Conservation (phyloP, 2,329 filamentous ascomycete species). For the Ascochyta pisi region DNA sequence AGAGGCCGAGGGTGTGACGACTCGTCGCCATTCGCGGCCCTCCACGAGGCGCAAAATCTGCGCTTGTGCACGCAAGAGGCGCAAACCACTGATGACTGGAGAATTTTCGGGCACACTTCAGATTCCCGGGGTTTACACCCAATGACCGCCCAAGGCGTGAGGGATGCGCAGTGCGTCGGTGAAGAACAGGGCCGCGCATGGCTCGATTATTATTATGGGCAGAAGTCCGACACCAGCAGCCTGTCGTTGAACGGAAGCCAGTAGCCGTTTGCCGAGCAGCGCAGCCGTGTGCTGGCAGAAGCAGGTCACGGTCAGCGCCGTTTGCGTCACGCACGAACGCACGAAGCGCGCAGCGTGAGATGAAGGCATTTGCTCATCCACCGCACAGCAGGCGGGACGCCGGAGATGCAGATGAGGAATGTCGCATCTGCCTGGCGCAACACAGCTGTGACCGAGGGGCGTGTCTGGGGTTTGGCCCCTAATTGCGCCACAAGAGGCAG, state of each 20-base stretch:
- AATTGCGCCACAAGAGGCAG: slow-evolving; percentile 23
- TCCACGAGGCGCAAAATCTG: slow-evolving; percentile 16
- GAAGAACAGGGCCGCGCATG: slow-evolving; percentile 18
- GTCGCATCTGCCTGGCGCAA: slow-evolving; percentile 30
- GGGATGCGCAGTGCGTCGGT: slow-evolving; percentile 17
- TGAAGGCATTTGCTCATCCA: slow-evolving; percentile 25
- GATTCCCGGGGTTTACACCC: slow-evolving; percentile 3
- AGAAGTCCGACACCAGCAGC: slow-evolving; percentile 18
- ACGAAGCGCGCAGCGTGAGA: slow-evolving; percentile 8
- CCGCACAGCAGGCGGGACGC: slow-evolving; percentile 21
- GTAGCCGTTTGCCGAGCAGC: slow-evolving; percentile 12
- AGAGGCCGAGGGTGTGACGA: slow-evolving; percentile 13
- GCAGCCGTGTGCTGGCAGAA: slow-evolving; percentile 17
- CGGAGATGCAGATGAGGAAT: slow-evolving; percentile 28
- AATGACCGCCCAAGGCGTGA: slow-evolving; percentile 6
- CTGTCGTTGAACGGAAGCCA: slow-evolving; percentile 12
- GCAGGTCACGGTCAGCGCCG: slow-evolving; percentile 23
- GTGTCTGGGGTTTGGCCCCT: slow-evolving; percentile 20
- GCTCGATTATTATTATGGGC: slow-evolving; percentile 21
- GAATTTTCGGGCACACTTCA: slow-evolving; percentile 11
- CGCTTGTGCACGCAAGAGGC: slow-evolving; percentile 20
- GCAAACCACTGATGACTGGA: slow-evolving; percentile 12
- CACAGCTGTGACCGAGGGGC: slow-evolving; percentile 28
- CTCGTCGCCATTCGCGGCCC: slow-evolving; percentile 14
- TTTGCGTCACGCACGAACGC: slow-evolving; percentile 32